Conservation (phyloP, 2,329 filamentous ascomycete genomes). For the Apiospora marii region DNA sequence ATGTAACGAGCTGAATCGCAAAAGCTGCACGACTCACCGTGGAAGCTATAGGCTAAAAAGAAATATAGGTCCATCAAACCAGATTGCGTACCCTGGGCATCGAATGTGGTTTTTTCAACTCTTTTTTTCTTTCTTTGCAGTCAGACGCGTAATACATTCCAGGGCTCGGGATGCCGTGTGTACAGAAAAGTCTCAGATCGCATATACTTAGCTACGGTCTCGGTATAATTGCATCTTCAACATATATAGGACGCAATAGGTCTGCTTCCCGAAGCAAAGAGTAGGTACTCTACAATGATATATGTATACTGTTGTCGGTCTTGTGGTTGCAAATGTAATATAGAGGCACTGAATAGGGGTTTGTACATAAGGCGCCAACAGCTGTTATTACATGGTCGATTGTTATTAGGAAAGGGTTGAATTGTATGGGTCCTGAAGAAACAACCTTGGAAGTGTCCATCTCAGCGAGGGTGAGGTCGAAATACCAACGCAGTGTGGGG, state of each 20-base stretch:
- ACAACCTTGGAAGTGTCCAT: conserved; percentile 8
- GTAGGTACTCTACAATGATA: not conserved
- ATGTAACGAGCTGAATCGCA: conserved; percentile 1
- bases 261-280: not conserved
- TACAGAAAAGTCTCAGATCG: too few relatives aligned
- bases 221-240: not conserved
- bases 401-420: conserved; percentile 16
- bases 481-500: conserved; percentile 9
- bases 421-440: conserved; percentile 14
- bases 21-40: not conserved
- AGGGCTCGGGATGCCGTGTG: not conserved
- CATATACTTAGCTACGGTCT: not conserved
- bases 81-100: not conserved
- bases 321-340: not conserved
- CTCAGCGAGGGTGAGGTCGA: not conserved
- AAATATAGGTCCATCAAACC: not conserved
- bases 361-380: not conserved
- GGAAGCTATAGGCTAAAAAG: not conserved
- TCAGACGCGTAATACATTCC: not conserved
- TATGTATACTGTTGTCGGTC: not conserved
- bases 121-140: not conserved
- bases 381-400: conserved; percentile 5
- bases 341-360: not conserved
- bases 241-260: not conserved
- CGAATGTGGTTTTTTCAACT: not conserved